Evolutionary conservation across 1,284 basidiomycete genomes (phyloP).

Genomic region (Neonothopanus nambi): DNA sequence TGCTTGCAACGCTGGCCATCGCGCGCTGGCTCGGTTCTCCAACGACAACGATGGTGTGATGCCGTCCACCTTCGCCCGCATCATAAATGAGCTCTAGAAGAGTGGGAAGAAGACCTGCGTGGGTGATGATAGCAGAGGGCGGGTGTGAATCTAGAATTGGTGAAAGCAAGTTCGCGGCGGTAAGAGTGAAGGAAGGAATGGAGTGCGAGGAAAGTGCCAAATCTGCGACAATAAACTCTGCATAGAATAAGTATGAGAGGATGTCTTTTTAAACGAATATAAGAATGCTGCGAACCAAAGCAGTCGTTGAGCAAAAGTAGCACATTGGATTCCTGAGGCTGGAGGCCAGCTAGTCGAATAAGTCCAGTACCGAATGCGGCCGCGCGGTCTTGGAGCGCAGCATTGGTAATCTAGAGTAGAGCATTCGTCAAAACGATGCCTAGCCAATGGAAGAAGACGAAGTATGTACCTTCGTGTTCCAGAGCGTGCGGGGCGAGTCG

Average conservation of each 20-base stretch:
- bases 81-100: slow-evolving; percentile 71
- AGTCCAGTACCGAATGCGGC: slow-evolving; percentile 71
- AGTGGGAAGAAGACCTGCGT: slow-evolving; percentile 59
- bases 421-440: not conserved
- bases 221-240: slow-evolving; percentile 77
- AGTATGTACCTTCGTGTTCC: slow-evolving; percentile 69
- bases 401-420: slow-evolving; percentile 62
- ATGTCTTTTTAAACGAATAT: not conserved
- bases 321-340: slow-evolving; percentile 64
- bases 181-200: slow-evolving; percentile 69
- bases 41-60: slow-evolving; percentile 66
- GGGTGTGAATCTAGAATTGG: slow-evolving; percentile 62
- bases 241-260: not conserved
- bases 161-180: slow-evolving; percentile 56
- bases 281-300: slow-evolving; percentile 52
- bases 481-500: slow-evolving; percentile 69
- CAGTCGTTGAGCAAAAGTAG: slow-evolving; percentile 73
- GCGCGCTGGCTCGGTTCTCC: slow-evolving; percentile 50
- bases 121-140: slow-evolving; percentile 69
- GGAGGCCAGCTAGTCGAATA: slow-evolving; percentile 55
- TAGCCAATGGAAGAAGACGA: not conserved
- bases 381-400: slow-evolving; percentile 61
- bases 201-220: slow-evolving; percentile 72
- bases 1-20: slow-evolving; percentile 43
- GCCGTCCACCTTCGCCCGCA: slow-evolving; percentile 42